These are phyloP conservation scores for Furcasterigmium sp. DNA, from an alignment of 2,329 filamentous ascomycete genomes.

Conservation along the genomic window DNA sequence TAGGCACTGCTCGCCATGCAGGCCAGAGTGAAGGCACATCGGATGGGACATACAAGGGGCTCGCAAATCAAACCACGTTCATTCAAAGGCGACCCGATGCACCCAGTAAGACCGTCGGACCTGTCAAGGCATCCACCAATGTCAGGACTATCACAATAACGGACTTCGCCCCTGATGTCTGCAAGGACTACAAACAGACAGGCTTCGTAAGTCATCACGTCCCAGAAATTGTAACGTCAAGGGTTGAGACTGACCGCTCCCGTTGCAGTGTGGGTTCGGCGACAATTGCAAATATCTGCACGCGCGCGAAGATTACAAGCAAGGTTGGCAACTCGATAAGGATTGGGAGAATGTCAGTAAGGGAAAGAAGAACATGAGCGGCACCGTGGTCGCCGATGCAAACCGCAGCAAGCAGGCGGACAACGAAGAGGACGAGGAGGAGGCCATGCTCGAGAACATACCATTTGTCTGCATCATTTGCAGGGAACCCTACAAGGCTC, in stretches of 20 bases:
- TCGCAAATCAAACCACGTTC: conserved; percentile 67
- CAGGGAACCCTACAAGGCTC: conserved; percentile 69
- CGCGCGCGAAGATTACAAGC: conserved; percentile 72
- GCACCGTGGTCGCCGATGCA: conserved; percentile 57
- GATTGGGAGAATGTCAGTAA: conserved; percentile 89
- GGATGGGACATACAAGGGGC: conserved; percentile 72
- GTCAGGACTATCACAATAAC: conserved; percentile 85
- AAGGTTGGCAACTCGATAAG: conserved; percentile 90
- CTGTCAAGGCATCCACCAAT: conserved; percentile 83
- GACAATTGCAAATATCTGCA: conserved; percentile 82
- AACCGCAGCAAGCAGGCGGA: conserved; percentile 34
- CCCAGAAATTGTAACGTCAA: no score
- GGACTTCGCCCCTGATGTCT: conserved; percentile 89
- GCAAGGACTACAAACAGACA: conserved; percentile 88
- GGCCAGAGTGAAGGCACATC: conserved; percentile 21
- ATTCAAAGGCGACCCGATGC: conserved; percentile 79
- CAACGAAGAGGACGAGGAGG: conserved; percentile 50
- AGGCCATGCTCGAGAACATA: conserved; percentile 72
- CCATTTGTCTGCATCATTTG: conserved; percentile 90
- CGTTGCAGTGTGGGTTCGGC: conserved; percentile 27
- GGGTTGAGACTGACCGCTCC: background rate
- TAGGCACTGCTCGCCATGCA: conserved; percentile 48
- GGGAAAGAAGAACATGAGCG: conserved; percentile 57
- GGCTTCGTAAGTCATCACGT: conserved; percentile 37
- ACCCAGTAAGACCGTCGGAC: conserved; percentile 66